Evolutionary conservation across 2,329 filamentous ascomycete species (phyloP).

Genomic region (Rhynchosporium secalis): DNA sequence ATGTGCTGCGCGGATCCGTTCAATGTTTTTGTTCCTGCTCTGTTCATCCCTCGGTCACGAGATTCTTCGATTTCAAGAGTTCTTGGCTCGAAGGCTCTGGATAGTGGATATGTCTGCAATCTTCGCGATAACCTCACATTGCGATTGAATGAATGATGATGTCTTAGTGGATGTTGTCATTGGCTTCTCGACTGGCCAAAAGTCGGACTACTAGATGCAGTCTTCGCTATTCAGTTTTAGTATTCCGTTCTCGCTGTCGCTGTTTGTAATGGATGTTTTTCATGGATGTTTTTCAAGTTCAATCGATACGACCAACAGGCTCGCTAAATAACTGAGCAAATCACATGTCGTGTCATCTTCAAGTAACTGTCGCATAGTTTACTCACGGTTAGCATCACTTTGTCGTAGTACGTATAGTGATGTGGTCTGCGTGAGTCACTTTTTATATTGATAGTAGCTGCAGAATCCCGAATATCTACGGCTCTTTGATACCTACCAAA

Average conservation of each 20-base stretch:
- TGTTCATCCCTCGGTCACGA: constrained; percentile 28
- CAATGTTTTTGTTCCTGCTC: constrained; percentile 24
- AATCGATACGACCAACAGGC: too few relatives aligned
- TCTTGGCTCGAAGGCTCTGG: constrained; percentile 25
- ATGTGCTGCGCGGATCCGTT: constrained; percentile 16
- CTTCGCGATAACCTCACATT: constrained; percentile 31
- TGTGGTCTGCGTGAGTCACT: too few relatives aligned
- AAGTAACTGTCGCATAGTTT: too few relatives aligned
- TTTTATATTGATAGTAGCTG: too few relatives aligned
- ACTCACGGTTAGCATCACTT: too few relatives aligned
- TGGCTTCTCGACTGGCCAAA: constrained; percentile 16
- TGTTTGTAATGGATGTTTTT: constrained; percentile 13
- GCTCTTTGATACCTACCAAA: too few relatives aligned
- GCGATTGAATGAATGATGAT: constrained; percentile 21
- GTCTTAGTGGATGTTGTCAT: constrained; percentile 26
- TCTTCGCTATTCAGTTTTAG: constrained; percentile 7
- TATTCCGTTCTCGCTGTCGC: constrained; percentile 13
- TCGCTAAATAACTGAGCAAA: too few relatives aligned
- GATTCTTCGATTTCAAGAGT: constrained; percentile 21
- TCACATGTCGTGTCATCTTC: too few relatives aligned
- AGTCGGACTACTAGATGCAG: constrained; percentile 9
- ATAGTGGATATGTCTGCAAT: constrained; percentile 26
- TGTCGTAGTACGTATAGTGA: too few relatives aligned
- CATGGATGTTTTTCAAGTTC: too few relatives aligned
- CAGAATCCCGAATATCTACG: too few relatives aligned